Conservation (phyloP, 2,329 filamentous ascomycete species). For the Elsinoe ampelina region DNA sequence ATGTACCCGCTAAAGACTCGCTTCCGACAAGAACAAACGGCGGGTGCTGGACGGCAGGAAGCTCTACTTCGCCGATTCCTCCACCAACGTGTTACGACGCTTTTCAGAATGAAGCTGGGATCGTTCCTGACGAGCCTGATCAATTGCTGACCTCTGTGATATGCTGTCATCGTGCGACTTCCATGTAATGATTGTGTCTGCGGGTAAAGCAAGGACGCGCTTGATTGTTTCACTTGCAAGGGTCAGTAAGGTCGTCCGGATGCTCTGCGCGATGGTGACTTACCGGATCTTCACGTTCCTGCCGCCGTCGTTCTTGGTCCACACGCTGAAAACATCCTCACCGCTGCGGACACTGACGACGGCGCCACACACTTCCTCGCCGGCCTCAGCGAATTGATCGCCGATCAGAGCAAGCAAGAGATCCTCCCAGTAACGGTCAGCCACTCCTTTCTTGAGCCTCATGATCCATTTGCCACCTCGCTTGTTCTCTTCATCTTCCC, state of each 20-base stretch:
- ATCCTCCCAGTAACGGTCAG: conserved; percentile 95
- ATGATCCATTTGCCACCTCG: conserved; percentile 97
- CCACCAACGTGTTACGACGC: conserved; percentile 30
- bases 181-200: conserved; percentile 86
- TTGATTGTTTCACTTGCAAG: conserved; percentile 83
- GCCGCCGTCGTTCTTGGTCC: conserved; percentile 88
- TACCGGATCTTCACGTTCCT: conserved; percentile 95
- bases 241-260: conserved; percentile 18
- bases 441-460: conserved; percentile 91
- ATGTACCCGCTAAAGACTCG: conserved; percentile 6
- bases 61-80: conserved; percentile 15
- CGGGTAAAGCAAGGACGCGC: conserved; percentile 72
- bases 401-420: conserved; percentile 82
- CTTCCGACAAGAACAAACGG: not conserved
- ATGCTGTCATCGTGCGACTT: conserved; percentile 96
- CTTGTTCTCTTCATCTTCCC: conserved; percentile 97
- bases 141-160: conserved; percentile 78
- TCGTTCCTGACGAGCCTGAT: conserved; percentile 86
- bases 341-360: conserved; percentile 91
- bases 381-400: conserved; percentile 85
- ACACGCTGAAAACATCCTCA: conserved; percentile 95
- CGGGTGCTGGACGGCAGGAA: not conserved
- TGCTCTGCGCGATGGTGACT: conserved; percentile 24
- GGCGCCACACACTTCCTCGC: conserved; percentile 88
- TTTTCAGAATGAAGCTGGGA: conserved; percentile 34